Conservation (phyloP, 2,329 filamentous ascomycete species). For the Paradendryphiella salina region DNA sequence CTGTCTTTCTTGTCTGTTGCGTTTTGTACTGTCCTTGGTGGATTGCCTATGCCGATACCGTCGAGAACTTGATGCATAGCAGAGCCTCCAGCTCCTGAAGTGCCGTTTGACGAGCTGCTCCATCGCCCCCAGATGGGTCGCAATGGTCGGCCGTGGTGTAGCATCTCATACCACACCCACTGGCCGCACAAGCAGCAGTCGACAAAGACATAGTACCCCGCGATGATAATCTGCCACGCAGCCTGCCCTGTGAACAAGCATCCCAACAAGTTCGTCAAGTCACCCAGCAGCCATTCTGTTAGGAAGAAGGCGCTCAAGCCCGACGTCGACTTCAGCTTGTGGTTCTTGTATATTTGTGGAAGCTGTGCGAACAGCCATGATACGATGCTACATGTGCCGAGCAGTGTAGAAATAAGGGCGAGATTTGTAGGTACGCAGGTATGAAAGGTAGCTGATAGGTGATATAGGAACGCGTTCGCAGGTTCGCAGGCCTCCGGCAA, state of each 20-base stretch:
- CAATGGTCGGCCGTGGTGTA: conserved; percentile 55
- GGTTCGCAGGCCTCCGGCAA: conserved; percentile 65
- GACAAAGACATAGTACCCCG: conserved; percentile 67
- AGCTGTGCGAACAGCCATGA: conserved; percentile 72
- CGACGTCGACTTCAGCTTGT: conserved; percentile 64
- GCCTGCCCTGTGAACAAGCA: conserved; percentile 67
- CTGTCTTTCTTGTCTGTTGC: conserved; percentile 17
- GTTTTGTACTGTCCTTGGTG: conserved; percentile 2
- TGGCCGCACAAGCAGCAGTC: conserved; percentile 65
- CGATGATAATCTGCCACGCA: conserved; percentile 67
- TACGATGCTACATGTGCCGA: conserved; percentile 65
- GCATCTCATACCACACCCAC: conserved; percentile 67
- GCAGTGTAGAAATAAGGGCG: conserved; percentile 62
- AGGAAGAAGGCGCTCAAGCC: conserved; percentile 68
- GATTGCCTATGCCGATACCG: conserved; percentile 22
- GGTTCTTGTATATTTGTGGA: conserved; percentile 71
- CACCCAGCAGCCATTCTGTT: conserved; percentile 67
- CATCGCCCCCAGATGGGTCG: conserved; percentile 42
- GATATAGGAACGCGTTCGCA: conserved; percentile 59
- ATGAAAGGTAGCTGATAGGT: conserved; percentile 62
- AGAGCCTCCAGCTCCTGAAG: conserved; percentile 19
- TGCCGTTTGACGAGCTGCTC: conserved; percentile 24
- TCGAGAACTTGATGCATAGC: conserved; percentile 40
- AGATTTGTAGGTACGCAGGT: conserved; percentile 66
- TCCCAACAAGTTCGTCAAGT: conserved; percentile 65